Evolutionary conservation across 179 eudicot genomes (phyloP).

Genomic region (Pouteria campechiana): DNA sequence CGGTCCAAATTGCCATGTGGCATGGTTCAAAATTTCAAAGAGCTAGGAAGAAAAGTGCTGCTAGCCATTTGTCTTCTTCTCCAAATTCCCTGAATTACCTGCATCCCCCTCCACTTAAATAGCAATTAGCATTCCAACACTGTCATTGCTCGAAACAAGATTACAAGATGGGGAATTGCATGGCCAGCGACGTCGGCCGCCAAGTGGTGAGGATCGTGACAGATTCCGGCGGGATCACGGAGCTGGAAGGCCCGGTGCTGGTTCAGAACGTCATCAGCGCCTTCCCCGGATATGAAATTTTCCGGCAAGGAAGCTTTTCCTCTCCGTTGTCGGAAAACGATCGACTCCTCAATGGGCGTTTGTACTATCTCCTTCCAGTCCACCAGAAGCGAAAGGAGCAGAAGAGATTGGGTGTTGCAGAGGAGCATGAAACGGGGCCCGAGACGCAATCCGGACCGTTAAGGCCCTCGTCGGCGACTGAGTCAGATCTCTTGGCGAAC

Average conservation of each 20-base stretch:
- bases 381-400: too few species aligned
- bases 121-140: too few species aligned
- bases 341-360: conserved; percentile 19
- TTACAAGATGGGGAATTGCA: too few species aligned
- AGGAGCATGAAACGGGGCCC: background rate
- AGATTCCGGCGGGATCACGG: conserved; percentile 31
- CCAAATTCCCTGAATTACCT: too few species aligned
- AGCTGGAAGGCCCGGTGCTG: conserved; percentile 26
- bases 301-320: conserved; percentile 10
- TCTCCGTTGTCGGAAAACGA: conserved; percentile 30
- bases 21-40: too few species aligned
- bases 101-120: too few species aligned
- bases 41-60: too few species aligned
- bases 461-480: conserved; percentile 7
- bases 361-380: conserved; percentile 41
- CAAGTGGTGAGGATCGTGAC: conserved; percentile 34
- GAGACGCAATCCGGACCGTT: conserved; percentile 6
- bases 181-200: too few species aligned
- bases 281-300: conserved; percentile 42
- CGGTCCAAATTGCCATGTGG: too few species aligned
- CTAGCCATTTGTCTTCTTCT: too few species aligned
- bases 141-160: too few species aligned
- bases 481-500: conserved; percentile 7
- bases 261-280: conserved; percentile 24
- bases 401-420: background rate